These are phyloP conservation scores for Hanseniaspora singularis DNA, from an alignment of 805 yeast genomes.

Conservation along the genomic window DNA sequence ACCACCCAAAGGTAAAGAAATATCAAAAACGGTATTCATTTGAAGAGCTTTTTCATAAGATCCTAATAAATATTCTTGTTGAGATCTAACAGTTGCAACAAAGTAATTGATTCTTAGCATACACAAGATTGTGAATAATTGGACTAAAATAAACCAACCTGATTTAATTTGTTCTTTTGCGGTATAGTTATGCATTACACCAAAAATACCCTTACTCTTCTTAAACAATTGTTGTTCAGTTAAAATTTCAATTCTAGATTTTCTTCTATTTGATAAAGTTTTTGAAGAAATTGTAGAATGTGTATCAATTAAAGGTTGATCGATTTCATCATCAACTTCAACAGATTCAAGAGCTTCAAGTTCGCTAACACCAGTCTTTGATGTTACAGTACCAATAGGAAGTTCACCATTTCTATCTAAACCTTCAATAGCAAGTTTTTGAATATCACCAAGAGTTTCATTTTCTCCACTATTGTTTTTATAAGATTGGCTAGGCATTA, in stretches of 20 bases:
- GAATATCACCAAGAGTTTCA: conserved; percentile 32
- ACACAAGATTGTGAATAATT: conserved; percentile 68
- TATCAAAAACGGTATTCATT: conserved; percentile 66
- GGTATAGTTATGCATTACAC: conserved; percentile 57
- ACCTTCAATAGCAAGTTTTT: conserved; percentile 60
- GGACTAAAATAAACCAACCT: conserved; percentile 70
- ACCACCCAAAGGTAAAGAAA: conserved; percentile 84
- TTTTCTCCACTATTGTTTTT: conserved; percentile 45
- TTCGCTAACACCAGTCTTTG: conserved; percentile 12
- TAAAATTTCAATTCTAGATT: conserved; percentile 54
- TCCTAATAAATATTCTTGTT: conserved; percentile 60
- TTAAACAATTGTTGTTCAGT: conserved; percentile 45
- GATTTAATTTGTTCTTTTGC: conserved; percentile 38
- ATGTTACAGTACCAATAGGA: conserved; percentile 13
- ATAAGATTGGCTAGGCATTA: conserved; percentile 74
- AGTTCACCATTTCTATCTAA: conserved; percentile 57
- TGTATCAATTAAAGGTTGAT: conserved; percentile 26
- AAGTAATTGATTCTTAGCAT: conserved; percentile 88
- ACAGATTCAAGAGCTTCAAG: conserved; percentile 28
- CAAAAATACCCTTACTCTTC: conserved; percentile 56
- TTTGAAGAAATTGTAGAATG: conserved; percentile 17
- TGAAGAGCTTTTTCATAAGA: conserved; percentile 38
- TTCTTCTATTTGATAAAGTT: conserved; percentile 27
- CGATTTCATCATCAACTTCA: conserved; percentile 37
- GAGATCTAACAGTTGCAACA: conserved; percentile 78